Evolutionary conservation across 2,329 filamentous ascomycete species (phyloP).

Genomic region (Calonectria honghensis): DNA sequence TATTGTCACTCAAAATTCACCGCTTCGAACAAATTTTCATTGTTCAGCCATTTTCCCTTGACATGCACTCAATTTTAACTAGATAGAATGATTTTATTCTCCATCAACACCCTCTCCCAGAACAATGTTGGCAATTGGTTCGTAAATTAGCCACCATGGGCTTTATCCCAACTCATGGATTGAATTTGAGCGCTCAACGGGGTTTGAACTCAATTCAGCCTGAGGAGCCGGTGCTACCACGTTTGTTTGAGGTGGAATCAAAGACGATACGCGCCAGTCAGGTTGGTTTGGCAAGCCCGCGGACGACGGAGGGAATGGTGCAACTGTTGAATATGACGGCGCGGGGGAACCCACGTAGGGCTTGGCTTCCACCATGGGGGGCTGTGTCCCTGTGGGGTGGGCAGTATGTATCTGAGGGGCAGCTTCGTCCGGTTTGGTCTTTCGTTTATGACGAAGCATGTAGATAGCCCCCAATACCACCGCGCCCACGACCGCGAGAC

Average conservation of each 20-base stretch:
- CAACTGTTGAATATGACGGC: background rate
- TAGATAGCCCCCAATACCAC: conserved; percentile 1
- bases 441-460: background rate
- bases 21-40: background rate
- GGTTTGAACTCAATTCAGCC: background rate
- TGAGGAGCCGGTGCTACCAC: background rate
- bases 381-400: background rate
- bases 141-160: accelerated
- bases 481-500: background rate
- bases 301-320: background rate
- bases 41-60: too few relatives aligned
- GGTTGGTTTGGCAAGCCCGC: background rate
- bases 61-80: too few relatives aligned
- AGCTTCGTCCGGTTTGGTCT: background rate
- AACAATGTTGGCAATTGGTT: background rate
- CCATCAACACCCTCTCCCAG: background rate
- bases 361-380: background rate
- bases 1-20: background rate
- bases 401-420: background rate
- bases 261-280: background rate
- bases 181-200: background rate
- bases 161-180: background rate
- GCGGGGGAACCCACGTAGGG: background rate
- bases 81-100: background rate
- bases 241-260: background rate